A percentile compares a stretch with the other conserved stretches of the same genome.
Evolutionary conservation across 495 filamentous ascomycete species (phyloP).

Genomic region (Terfezia boudieri): DNA sequence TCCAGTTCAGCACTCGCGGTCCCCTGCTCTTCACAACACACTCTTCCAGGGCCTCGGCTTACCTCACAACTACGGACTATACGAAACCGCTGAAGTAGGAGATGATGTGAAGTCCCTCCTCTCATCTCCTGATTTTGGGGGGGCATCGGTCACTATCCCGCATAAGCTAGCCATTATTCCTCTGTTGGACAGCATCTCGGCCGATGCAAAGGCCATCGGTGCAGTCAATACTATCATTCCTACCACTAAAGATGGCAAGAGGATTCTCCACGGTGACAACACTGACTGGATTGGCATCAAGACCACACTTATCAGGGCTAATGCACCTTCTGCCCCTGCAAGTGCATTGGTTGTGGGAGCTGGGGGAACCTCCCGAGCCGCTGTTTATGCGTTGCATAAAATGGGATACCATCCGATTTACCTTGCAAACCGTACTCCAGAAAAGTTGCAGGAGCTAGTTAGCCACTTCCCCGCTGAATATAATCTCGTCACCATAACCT

Average conservation of each 20-base stretch:
- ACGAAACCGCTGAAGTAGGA: slow-evolving; percentile 41
- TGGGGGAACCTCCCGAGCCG: slow-evolving; percentile 78
- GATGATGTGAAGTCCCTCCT: slow-evolving; percentile 46
- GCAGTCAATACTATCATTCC: slow-evolving; percentile 88
- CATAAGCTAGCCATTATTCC: slow-evolving; percentile 77
- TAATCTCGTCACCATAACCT: slow-evolving; percentile 42
- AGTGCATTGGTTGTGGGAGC: slow-evolving; percentile 61
- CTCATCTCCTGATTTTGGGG: slow-evolving; percentile 53
- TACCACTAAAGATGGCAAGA: slow-evolving; percentile 19
- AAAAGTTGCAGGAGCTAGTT: slow-evolving; percentile 42
- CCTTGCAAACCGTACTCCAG: slow-evolving; percentile 53
- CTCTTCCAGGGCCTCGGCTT: slow-evolving; percentile 61
- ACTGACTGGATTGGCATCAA: slow-evolving; percentile 94
- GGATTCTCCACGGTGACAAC: slow-evolving; percentile 58
- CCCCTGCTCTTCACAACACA: slow-evolving; percentile 72
- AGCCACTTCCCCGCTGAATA: slow-evolving; percentile 53
- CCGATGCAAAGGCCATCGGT: slow-evolving; percentile 62
- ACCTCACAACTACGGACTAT: slow-evolving; percentile 69
- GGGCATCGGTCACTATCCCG: slow-evolving; percentile 86
- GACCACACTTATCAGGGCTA: slow-evolving; percentile 40
- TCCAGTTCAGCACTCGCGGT: slow-evolving; percentile 58
- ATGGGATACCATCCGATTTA: slow-evolving; percentile 76
- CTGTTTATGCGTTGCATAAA: slow-evolving; percentile 64
- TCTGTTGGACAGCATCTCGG: slow-evolving; percentile 53
- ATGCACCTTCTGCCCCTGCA: slow-evolving; percentile 21